Percentiles rank a stretch among this genome's conserved stretches.
phyloP scores from a whole-genome alignment of 2,329 filamentous ascomycete genomes.

The Penicillium sclerotiorum region DNA sequence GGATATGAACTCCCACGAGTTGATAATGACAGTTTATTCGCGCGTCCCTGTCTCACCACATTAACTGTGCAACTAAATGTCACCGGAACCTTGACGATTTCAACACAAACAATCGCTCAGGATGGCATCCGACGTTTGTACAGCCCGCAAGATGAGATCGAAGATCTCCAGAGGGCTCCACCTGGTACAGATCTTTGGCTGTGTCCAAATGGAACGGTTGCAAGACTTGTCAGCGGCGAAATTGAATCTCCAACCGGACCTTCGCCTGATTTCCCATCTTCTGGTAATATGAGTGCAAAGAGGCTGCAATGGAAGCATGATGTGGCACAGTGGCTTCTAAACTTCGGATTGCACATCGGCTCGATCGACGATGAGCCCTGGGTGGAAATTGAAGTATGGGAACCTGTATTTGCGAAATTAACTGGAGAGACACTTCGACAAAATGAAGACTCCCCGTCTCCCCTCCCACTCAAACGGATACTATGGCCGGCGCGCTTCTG shows the following conservation, averaged over 20 bases:
- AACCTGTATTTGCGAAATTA: constrained; percentile 41
- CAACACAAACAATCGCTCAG: constrained; percentile 40
- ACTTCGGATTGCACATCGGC: constrained; percentile 38
- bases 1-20: constrained; percentile 33
- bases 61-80: constrained; percentile 42
- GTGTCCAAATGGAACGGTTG: constrained; percentile 42
- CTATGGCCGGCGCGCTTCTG: constrained; percentile 50
- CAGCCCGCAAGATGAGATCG: constrained; percentile 20
- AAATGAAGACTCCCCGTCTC: constrained; percentile 29
- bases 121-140: constrained; percentile 38
- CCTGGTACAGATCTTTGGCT: constrained; percentile 43
- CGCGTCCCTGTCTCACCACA: constrained; percentile 36
- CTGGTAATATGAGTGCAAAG: constrained; percentile 18
- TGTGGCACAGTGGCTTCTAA: constrained; percentile 41
- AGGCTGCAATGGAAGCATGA: constrained; percentile 39
- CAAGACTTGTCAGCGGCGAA: constrained; percentile 34
- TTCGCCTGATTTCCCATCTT: constrained; percentile 22
- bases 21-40: constrained; percentile 28
- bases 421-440: constrained; percentile 36
- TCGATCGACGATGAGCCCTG: constrained; percentile 37
- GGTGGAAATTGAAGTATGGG: constrained; percentile 47
- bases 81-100: constrained; percentile 40
- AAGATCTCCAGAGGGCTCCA: constrained; percentile 20
- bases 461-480: constrained; percentile 43
- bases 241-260: constrained; percentile 22